phyloP scores from a whole-genome alignment of 2,329 filamentous ascomycete species.

The Colletotrichum sp. region DNA sequence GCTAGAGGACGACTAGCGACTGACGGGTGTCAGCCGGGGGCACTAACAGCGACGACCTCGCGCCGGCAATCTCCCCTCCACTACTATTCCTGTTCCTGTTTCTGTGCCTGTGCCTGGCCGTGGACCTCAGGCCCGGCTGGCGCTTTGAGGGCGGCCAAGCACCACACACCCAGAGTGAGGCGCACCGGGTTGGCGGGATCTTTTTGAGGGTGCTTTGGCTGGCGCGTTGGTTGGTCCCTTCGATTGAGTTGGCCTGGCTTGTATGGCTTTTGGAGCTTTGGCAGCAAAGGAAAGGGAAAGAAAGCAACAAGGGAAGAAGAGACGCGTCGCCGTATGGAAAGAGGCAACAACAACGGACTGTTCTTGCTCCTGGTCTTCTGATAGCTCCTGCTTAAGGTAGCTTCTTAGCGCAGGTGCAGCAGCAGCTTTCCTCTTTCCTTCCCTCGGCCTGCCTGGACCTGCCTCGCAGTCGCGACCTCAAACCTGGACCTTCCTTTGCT shows the following conservation, averaged over 20 bases:
- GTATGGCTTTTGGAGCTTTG: not conserved
- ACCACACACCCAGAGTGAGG: not conserved
- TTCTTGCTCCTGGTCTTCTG: not conserved
- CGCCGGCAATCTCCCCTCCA: not conserved
- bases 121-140: not conserved
- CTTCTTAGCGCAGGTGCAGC: not conserved
- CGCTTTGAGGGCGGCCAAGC: not conserved
- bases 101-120: not conserved
- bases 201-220: not conserved
- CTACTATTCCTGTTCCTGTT: conserved; percentile 9
- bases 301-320: not conserved
- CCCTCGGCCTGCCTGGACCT: not conserved
- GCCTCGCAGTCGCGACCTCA: not conserved
- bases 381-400: not conserved
- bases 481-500: not conserved
- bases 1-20: not conserved
- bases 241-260: not conserved
- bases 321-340: not conserved
- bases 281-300: not conserved
- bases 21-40: not conserved
- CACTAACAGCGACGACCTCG: not conserved
- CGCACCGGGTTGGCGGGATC: not conserved
- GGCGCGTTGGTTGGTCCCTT: not conserved
- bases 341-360: not conserved
- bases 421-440: not conserved